Percentiles rank a stretch among this genome's conserved stretches.
These are phyloP conservation scores for Akanthomyces uredinophilus DNA, from an alignment of 2,329 filamentous ascomycete genomes.

Conservation along the genomic window DNA sequence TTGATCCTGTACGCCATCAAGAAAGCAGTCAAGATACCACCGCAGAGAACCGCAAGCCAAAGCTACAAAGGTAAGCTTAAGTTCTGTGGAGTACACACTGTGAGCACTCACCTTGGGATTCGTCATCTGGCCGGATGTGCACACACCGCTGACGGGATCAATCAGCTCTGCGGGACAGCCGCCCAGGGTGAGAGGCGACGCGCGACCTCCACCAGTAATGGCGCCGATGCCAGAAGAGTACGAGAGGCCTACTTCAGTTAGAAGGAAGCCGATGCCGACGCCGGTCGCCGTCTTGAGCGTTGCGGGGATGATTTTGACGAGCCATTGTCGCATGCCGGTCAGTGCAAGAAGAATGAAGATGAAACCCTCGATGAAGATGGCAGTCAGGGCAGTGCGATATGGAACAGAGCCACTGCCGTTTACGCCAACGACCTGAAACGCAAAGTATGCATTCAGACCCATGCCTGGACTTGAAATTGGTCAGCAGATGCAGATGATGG, in stretches of 20 bases:
- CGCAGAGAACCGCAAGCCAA: slow-evolving; percentile 81
- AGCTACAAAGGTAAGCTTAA: slow-evolving; percentile 40
- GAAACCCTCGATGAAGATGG: slow-evolving; percentile 61
- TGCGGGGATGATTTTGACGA: slow-evolving; percentile 59
- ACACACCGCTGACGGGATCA: slow-evolving; percentile 42
- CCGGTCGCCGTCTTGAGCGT: slow-evolving; percentile 63
- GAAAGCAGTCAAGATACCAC: slow-evolving; percentile 72
- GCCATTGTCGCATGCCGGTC: slow-evolving; percentile 68
- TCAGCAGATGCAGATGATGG: background rate
- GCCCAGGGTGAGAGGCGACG: slow-evolving; percentile 70
- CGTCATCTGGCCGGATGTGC: slow-evolving; percentile 62
- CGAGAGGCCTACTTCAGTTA: slow-evolving; percentile 62
- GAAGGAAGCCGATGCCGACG: slow-evolving; percentile 60
- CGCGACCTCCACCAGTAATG: slow-evolving; percentile 60
- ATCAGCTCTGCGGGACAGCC: slow-evolving; percentile 61
- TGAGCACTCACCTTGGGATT: slow-evolving; percentile 57
- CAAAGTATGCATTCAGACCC: slow-evolving; percentile 64
- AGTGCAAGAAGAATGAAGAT: slow-evolving; percentile 60
- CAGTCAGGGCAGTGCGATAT: slow-evolving; percentile 56
- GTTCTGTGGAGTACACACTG: background rate
- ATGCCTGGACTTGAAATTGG: slow-evolving; percentile 52
- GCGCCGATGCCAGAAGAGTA: slow-evolving; percentile 80
- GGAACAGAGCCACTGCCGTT: slow-evolving; percentile 53
- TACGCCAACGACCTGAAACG: slow-evolving; percentile 60
- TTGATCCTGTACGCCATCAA: slow-evolving; percentile 76